These are phyloP conservation scores for Arachnomyces sp. DNA, from an alignment of 2,329 filamentous ascomycete species.

Conservation along the genomic window DNA sequence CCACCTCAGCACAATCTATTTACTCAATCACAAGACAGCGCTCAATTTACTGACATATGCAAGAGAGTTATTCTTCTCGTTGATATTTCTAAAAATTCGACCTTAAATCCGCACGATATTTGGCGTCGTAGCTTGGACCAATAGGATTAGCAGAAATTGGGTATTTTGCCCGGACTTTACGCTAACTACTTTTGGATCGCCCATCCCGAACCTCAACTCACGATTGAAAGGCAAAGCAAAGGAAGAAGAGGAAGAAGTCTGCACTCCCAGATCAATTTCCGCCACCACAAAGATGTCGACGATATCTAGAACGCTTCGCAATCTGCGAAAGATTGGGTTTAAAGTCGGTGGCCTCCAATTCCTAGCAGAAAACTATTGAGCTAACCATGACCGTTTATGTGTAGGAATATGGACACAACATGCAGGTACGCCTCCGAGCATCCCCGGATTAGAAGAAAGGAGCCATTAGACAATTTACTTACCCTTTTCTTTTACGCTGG, in stretches of 20 bases:
- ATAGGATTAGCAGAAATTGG: too few species aligned
- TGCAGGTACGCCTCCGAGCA: constrained; percentile 60
- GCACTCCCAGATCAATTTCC: constrained; percentile 1
- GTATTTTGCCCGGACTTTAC: too few species aligned
- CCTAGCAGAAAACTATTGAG: constrained; percentile 7
- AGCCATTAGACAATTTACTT: constrained; percentile 16
- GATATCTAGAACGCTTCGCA: constrained; percentile 73
- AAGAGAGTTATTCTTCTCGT: too few species aligned
- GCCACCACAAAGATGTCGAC: constrained; percentile 70
- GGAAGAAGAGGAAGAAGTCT: constrained; percentile 1
- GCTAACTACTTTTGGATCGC: constrained; percentile 11
- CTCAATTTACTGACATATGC: too few species aligned
- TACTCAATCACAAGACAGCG: too few species aligned
- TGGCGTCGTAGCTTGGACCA: too few species aligned
- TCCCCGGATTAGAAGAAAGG: neutral
- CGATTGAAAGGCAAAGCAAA: constrained; percentile 5
- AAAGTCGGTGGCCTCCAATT: constrained; percentile 54
- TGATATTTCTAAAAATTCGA: too few species aligned
- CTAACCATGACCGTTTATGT: constrained; percentile 31
- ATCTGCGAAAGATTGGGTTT: constrained; percentile 78
- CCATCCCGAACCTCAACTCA: neutral
- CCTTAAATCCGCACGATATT: too few species aligned
- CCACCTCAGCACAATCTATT: constrained; percentile 2
- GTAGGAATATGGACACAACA: constrained; percentile 84
- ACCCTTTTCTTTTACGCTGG: constrained; percentile 4